Conservation (phyloP, 352 stramenopile species). For the Pythium volutum region DNA sequence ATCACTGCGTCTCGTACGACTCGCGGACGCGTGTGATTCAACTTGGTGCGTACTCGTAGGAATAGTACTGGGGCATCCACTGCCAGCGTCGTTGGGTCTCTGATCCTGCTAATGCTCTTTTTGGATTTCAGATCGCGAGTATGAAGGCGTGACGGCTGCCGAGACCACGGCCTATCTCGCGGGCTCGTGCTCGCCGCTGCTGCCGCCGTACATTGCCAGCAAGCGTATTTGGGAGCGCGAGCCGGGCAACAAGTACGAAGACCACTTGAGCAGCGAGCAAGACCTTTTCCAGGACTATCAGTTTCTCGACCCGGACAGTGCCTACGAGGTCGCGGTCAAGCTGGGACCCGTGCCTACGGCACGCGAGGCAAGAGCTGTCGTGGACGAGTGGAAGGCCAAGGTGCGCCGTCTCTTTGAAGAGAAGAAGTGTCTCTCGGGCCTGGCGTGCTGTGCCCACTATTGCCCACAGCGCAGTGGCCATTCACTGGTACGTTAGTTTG, state of each 20-base stretch:
- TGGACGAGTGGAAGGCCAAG: conserved; percentile 55
- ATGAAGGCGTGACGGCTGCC: conserved; percentile 39
- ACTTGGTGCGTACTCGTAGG: conserved; percentile 19
- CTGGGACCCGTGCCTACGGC: conserved; percentile 49
- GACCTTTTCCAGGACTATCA: conserved; percentile 86
- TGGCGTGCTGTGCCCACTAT: conserved; percentile 49
- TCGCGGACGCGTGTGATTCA: conserved; percentile 34
- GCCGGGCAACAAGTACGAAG: conserved; percentile 83
- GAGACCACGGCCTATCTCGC: conserved; percentile 50
- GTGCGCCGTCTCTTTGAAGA: conserved; percentile 51
- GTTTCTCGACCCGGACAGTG: conserved; percentile 70
- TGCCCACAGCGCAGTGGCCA: conserved; percentile 65
- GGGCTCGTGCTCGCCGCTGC: conserved; percentile 35
- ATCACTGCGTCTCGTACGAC: conserved; percentile 40
- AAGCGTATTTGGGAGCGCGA: conserved; percentile 71
- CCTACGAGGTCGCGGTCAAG: conserved; percentile 76
- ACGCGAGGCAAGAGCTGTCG: conserved; percentile 46
- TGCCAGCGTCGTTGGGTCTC: too few species aligned
- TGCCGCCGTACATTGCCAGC: conserved; percentile 58
- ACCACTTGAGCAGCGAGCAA: conserved; percentile 73
- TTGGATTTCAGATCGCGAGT: conserved; percentile 48
- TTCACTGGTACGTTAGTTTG: conserved; percentile 67
- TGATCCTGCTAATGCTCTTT: not conserved
- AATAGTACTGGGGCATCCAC: too few species aligned
- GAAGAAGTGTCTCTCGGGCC: conserved; percentile 46